Percentiles rank a stretch among this genome's conserved stretches.
Evolutionary conservation across 768 basidiomycete genomes (phyloP).

Genomic region (Ramaria sp.): DNA sequence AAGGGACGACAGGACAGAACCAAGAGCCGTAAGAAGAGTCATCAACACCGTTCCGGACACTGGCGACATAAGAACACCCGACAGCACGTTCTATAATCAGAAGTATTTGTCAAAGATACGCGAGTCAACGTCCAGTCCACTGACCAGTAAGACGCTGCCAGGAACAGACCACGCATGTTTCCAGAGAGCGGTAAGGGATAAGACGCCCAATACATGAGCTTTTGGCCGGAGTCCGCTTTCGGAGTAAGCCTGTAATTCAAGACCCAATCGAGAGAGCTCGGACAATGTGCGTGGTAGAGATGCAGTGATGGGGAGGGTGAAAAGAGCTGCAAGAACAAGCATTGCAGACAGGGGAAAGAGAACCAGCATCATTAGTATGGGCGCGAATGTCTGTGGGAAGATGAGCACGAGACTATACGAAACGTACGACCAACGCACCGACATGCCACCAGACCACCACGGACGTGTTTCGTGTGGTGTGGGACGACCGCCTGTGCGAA

Average conservation of each 20-base stretch:
- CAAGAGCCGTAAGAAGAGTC: slow-evolving; percentile 77
- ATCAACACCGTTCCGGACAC: slow-evolving; percentile 71
- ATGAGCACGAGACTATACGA: background rate
- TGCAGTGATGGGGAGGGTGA: slow-evolving; percentile 58
- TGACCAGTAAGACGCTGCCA: slow-evolving; percentile 83
- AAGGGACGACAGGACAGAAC: slow-evolving; percentile 72
- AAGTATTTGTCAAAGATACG: slow-evolving; percentile 10
- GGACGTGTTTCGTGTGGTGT: background rate
- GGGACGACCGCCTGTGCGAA: slow-evolving; percentile 6
- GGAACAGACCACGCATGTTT: slow-evolving; percentile 98
- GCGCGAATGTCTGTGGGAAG: slow-evolving; percentile 22
- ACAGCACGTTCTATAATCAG: slow-evolving; percentile 66
- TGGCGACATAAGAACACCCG: slow-evolving; percentile 80
- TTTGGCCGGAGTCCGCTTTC: slow-evolving; percentile 54
- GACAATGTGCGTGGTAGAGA: slow-evolving; percentile 67
- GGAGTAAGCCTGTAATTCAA: slow-evolving; percentile 69
- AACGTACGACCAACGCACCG: slow-evolving; percentile 1
- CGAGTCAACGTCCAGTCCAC: slow-evolving; percentile 19
- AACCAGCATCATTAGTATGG: slow-evolving; percentile 60
- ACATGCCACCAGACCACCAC: slow-evolving; percentile 5
- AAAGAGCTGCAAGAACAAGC: slow-evolving; percentile 33
- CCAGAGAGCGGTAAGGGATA: slow-evolving; percentile 82
- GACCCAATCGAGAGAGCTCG: slow-evolving; percentile 66
- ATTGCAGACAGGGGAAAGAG: slow-evolving; percentile 60
- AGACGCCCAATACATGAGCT: slow-evolving; percentile 71